A percentile compares a stretch with the other conserved stretches of the same genome.
Conservation (phyloP, 129 eudicot genomes). For the Flaveria brownii region DNA sequence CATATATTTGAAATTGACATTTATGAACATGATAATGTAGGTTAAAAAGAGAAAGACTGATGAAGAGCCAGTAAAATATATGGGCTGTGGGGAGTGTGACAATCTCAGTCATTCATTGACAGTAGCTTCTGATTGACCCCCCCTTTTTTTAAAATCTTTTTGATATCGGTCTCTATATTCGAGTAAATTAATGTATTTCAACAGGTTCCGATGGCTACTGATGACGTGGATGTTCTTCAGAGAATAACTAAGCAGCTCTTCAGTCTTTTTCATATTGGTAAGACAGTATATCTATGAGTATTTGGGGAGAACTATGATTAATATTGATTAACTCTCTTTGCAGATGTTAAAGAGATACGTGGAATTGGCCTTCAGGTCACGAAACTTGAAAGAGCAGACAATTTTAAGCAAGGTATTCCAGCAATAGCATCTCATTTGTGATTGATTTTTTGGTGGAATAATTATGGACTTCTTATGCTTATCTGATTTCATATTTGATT, state of each 20-base stretch:
- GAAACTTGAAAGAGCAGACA: slow-evolving; percentile 71
- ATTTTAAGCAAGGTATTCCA: slow-evolving; percentile 51
- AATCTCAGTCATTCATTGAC: slow-evolving; percentile 88
- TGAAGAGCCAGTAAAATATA: slow-evolving; percentile 78
- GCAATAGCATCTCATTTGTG: not conserved
- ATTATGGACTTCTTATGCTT: not conserved
- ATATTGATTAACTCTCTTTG: slow-evolving; percentile 14
- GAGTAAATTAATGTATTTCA: slow-evolving; percentile 12
- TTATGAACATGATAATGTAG: slow-evolving; percentile 39
- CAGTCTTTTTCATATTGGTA: slow-evolving; percentile 71
- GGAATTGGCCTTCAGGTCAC: slow-evolving; percentile 95
- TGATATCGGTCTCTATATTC: slow-evolving; percentile 10
- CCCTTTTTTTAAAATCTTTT: not conserved
- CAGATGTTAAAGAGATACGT: slow-evolving; percentile 83
- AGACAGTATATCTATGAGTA: slow-evolving; percentile 1
- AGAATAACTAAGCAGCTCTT: slow-evolving; percentile 77
- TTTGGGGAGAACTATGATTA: slow-evolving; percentile 22
- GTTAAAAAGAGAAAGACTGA: slow-evolving; percentile 77
- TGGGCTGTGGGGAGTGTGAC: slow-evolving; percentile 95
- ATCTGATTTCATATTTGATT: not conserved
- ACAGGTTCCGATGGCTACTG: slow-evolving; percentile 88
- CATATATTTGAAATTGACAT: not conserved
- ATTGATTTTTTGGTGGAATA: slow-evolving; percentile 5
- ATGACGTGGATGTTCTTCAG: slow-evolving; percentile 69
- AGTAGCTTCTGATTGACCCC: slow-evolving; percentile 38